Evolutionary conservation across 2,329 filamentous ascomycete genomes (phyloP), one percentile per base, ranked within the genome.

Genomic region (Botrytis fragariae): DNA sequence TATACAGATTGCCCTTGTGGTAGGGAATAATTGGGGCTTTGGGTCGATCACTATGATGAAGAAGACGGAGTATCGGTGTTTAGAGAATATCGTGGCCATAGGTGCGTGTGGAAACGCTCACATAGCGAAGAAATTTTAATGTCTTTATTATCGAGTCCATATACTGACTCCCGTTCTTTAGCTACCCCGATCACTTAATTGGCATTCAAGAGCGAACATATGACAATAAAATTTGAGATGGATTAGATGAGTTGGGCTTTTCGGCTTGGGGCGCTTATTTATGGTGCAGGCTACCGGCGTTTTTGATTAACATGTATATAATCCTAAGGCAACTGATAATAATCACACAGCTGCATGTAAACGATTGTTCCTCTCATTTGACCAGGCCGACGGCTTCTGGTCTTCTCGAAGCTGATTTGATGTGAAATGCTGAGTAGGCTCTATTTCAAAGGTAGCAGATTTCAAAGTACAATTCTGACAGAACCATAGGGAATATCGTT

Each of bases 381-480:
- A 60, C 20, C 10, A 14, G 4, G 4, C 48, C 25, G 25, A 12
- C 10, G 10, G 10, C 10, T 51, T n/a, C n/a, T 51, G 25, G 10
- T 0, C 4, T 51, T 51, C 10, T 51, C 22, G 8, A 14, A n/a
- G 10, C 12, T 14, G 10, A 4, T 14, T 6, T 51, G 25, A n/a
- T 6, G 22, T 51, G 10, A 51, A 51, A 51, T 51, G 4, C 25
- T 18, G 35, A 10, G 60, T 62, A 3, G 2, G 10, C 25, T 25
- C 12, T n/a, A 10, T 16, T 25, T n/a, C 0, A 3, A 51, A 10
- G 22, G 2, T 10, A n/a, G 18, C 8, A 10, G 1, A 10, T 29
- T 9, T 7, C 4, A 20, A 8, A n/a, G 4, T 2, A 5, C 5
- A 29, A 62, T 3, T 12, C 14, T 20, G 14, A 42, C 3, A 44